Evolutionary conservation across 805 yeast species (phyloP).

Genomic region (Starmerella floricola): DNA sequence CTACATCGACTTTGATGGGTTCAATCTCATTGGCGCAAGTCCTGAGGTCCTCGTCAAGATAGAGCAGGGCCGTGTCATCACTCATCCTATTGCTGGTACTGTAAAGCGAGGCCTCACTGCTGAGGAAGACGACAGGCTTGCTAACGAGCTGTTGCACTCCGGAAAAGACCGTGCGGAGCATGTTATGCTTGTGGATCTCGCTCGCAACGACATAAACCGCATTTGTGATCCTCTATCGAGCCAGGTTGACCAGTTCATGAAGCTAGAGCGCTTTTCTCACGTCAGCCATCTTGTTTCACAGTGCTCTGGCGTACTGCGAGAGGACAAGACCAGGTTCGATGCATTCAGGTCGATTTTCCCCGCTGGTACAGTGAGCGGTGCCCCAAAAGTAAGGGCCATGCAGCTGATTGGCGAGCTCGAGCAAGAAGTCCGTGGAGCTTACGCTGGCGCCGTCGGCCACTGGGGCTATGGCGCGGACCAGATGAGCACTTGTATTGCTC

Average conservation of each 20-base stretch:
- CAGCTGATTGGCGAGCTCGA: conserved; percentile 83
- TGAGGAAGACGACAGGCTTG: conserved; percentile 82
- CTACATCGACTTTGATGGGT: conserved; percentile 69
- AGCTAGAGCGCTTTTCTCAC: conserved; percentile 88
- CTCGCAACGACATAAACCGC: conserved; percentile 90
- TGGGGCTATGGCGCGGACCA: conserved; percentile 93
- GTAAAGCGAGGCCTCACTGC: conserved; percentile 78
- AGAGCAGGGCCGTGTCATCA: conserved; percentile 66
- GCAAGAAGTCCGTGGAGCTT: conserved; percentile 85
- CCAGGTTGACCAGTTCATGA: conserved; percentile 73
- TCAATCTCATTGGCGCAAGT: conserved; percentile 94
- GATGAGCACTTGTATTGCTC: conserved; percentile 96
- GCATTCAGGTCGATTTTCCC: conserved; percentile 97
- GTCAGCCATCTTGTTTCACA: conserved; percentile 94
- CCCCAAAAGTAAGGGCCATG: conserved; percentile 97
- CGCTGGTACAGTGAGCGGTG: conserved; percentile 98
- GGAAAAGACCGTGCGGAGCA: conserved; percentile 95
- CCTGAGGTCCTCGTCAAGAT: conserved; percentile 87
- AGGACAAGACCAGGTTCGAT: conserved; percentile 80
- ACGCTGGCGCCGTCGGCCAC: conserved; percentile 97
- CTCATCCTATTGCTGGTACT: conserved; percentile 98
- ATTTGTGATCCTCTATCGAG: conserved; percentile 82
- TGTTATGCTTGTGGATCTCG: conserved; percentile 95
- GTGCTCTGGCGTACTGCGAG: conserved; percentile 80
- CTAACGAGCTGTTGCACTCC: conserved; percentile 58